A percentile compares a stretch with the other conserved stretches of the same genome.
These are phyloP conservation scores for Tulasnella sp. DNA, from an alignment of 768 basidiomycete species.

Conservation along the genomic window DNA sequence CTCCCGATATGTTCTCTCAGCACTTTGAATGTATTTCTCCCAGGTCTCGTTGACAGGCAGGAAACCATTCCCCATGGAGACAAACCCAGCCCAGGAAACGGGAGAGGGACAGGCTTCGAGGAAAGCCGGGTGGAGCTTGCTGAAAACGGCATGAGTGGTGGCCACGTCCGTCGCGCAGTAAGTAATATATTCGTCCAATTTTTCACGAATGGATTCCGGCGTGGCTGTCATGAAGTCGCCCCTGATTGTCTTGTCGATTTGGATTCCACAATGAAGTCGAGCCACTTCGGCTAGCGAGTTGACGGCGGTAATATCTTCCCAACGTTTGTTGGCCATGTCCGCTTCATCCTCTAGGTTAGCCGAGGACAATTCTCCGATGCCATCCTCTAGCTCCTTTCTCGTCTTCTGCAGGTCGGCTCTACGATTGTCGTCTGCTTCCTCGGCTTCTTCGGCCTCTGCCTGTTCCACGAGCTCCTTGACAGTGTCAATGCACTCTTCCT, in stretches of 20 bases:
- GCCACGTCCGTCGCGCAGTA: slow-evolving; percentile 88
- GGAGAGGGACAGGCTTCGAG: slow-evolving; percentile 85
- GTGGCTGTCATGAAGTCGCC: slow-evolving; percentile 73
- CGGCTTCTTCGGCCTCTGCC: slow-evolving; percentile 45
- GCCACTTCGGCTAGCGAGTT: slow-evolving; percentile 94
- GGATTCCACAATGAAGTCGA: slow-evolving; percentile 80
- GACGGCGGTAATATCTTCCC: slow-evolving; percentile 91
- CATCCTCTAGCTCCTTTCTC: slow-evolving; percentile 27
- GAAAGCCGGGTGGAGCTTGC: slow-evolving; percentile 78
- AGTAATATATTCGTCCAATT: slow-evolving; percentile 70
- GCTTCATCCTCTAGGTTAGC: slow-evolving; percentile 47
- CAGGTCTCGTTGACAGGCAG: slow-evolving; percentile 88
- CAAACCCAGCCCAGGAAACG: slow-evolving; percentile 86
- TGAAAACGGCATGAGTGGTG: slow-evolving; percentile 81
- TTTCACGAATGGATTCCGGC: slow-evolving; percentile 64
- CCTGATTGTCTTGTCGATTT: slow-evolving; percentile 75
- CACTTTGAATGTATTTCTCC: slow-evolving; percentile 77
- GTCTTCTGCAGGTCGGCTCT: slow-evolving; percentile 46
- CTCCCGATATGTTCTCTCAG: slow-evolving; percentile 74
- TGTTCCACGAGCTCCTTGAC: slow-evolving; percentile 59
- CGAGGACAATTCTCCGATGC: not conserved
- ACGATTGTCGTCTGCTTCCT: slow-evolving; percentile 49
- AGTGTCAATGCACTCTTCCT: slow-evolving; percentile 64
- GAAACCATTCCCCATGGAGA: slow-evolving; percentile 91
- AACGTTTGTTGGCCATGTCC: slow-evolving; percentile 60